A percentile compares a stretch with the other conserved stretches of the same genome.
Conservation (phyloP, 805 yeast species). For the Scheffersomyces spartinae region DNA sequence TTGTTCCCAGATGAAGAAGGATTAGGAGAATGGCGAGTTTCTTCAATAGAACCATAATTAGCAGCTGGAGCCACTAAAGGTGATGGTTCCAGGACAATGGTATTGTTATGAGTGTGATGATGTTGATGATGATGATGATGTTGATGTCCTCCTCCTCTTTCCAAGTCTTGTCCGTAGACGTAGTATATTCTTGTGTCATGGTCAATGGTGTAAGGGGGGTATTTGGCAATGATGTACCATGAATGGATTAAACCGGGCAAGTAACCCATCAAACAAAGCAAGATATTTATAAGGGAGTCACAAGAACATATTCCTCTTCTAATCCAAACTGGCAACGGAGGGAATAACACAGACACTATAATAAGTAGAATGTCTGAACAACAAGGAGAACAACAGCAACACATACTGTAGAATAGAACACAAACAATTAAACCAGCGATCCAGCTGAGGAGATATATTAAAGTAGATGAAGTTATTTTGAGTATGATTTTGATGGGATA, state of each 20-base stretch:
- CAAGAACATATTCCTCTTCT: conserved; percentile 50
- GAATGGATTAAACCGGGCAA: conserved; percentile 41
- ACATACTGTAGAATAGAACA: too few relatives aligned
- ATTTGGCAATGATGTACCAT: conserved; percentile 36
- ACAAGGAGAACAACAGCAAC: too few relatives aligned
- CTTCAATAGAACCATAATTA: conserved; percentile 19
- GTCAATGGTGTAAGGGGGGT: conserved; percentile 24
- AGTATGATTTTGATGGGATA: too few relatives aligned
- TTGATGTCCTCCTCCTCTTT: conserved; percentile 10
- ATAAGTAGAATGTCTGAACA: conserved; percentile 46
- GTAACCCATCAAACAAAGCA: conserved; percentile 36
- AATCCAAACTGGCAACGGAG: conserved; percentile 64
- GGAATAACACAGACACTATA: conserved; percentile 49
- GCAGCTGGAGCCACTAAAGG: conserved; percentile 4
- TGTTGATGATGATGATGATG: conserved; percentile 13
- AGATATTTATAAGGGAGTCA: conserved; percentile 34
- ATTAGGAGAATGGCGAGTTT: conserved; percentile 5
- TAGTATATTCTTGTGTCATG: conserved; percentile 20
- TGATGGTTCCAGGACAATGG: conserved; percentile 5
- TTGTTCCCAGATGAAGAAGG: too few relatives aligned
- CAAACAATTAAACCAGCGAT: too few relatives aligned
- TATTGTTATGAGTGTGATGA: conserved; percentile 4
- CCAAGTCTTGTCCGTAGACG: conserved; percentile 24
- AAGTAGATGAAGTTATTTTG: too few relatives aligned
- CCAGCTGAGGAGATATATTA: too few relatives aligned